Percentiles rank a stretch among this genome's conserved stretches.
Evolutionary conservation across 2,329 filamentous ascomycete species (phyloP).

Genomic region (Hymenoscyphus scutula): DNA sequence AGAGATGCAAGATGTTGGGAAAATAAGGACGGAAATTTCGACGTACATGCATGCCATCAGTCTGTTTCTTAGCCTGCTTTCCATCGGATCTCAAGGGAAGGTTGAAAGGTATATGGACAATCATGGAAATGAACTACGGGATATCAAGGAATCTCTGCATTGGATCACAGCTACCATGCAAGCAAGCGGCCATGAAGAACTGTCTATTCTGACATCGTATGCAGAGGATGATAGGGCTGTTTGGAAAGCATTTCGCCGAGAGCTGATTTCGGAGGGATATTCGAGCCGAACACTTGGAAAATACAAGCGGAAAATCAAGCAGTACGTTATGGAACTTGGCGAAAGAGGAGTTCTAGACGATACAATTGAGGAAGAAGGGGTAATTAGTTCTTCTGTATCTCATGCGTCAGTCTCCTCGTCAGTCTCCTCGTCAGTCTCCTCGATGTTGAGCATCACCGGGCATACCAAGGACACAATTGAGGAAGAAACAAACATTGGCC

Average conservation of each 20-base stretch:
- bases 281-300: slow-evolving; percentile 49
- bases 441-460: too few species aligned
- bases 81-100: slow-evolving; percentile 7
- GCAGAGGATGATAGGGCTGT: slow-evolving; percentile 47
- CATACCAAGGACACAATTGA: too few species aligned
- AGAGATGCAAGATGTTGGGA: slow-evolving; percentile 12
- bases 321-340: slow-evolving; percentile 24
- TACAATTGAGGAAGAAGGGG: too few species aligned
- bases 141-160: slow-evolving; percentile 11
- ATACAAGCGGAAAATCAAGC: slow-evolving; percentile 45
- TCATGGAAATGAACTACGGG: slow-evolving; percentile 2
- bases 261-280: slow-evolving; percentile 55
- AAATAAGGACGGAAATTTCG: slow-evolving; percentile 12
- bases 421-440: too few species aligned
- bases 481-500: too few species aligned
- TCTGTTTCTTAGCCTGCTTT: slow-evolving; percentile 12
- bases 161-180: slow-evolving; percentile 19
- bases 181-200: slow-evolving; percentile 6
- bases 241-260: slow-evolving; percentile 53
- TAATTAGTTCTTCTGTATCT: too few species aligned
- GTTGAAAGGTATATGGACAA: slow-evolving; percentile 11
- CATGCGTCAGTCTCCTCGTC: too few species aligned
- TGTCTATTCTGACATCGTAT: slow-evolving; percentile 25
- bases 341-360: slow-evolving; percentile 18
- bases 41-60: slow-evolving; percentile 16